Evolutionary conservation across 2,329 filamentous ascomycete species (phyloP), one percentile per base, ranked within the genome.

Genomic region (Parastagonospora nodorum): DNA sequence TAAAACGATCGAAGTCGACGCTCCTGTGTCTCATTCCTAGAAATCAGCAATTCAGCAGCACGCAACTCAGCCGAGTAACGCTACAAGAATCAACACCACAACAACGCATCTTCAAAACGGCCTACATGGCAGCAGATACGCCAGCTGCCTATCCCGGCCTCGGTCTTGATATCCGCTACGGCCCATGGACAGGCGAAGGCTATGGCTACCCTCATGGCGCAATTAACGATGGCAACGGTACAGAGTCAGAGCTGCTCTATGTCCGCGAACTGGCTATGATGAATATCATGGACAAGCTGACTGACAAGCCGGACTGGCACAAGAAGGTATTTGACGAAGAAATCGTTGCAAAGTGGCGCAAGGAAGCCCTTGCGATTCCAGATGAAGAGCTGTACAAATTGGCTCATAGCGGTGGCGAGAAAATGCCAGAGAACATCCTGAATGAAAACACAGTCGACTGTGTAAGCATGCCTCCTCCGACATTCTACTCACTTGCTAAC

Each of bases 251-350:
- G 3, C 41, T 55, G 3, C 41, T 72, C 6, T 66, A 72, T 2
- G 57, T 76, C 24, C 71, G 74, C 31, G 76, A 78, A 50, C 51
- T 68, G 7, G 61, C 55, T 2, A 77, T 78, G 73, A 57, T 77
- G 36, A 50, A 53, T 5, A 49, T 75, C 30, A 74, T 78, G 65
- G 71, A 77, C 33, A 46, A 60, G 0, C 58, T 78, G 4, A 78
- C 75, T 1, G 76, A 79, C 48, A 73, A 73, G 40, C 55, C 58
- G 1, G 59, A 73, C 5, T 78, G 77, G 77, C 61, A 73, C 41
- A 60, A 62, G 29, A 77, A 77, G 53, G 67, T 77, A 10, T 66
- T 70, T 40, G 65, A 78, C 38, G 62, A 72, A 2, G 49, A 45
- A 2, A 58, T 66, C 43, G 61, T 67, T 5, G 33, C 51, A 8